These are phyloP conservation scores for Silybum marianum DNA, from an alignment of 129 eudicot species.

Conservation along the genomic window DNA sequence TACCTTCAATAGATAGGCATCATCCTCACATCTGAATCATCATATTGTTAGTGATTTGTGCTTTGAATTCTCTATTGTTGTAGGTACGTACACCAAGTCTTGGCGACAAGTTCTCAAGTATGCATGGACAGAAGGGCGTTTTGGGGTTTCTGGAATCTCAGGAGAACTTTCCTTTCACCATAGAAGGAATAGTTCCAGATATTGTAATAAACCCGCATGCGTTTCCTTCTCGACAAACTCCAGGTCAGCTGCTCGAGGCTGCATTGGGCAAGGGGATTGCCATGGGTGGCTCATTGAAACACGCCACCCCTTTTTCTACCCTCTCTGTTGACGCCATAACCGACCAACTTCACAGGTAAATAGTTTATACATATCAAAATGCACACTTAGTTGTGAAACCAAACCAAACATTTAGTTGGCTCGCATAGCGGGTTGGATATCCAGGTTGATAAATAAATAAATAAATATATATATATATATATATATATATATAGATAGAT, in stretches of 20 bases:
- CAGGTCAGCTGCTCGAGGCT: conserved; percentile 90
- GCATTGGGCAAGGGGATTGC: conserved; percentile 92
- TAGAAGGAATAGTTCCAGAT: conserved; percentile 83
- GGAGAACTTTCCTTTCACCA: conserved; percentile 82
- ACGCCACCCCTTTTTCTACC: conserved; percentile 90
- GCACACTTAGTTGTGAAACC: too few species aligned
- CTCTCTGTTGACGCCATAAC: conserved; percentile 71
- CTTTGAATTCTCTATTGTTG: not conserved
- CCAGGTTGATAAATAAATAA: too few species aligned
- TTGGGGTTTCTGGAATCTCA: conserved; percentile 82
- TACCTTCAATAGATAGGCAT: not conserved
- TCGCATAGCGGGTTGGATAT: too few species aligned
- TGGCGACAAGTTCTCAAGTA: conserved; percentile 92
- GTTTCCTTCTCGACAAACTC: conserved; percentile 89
- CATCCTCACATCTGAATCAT: not conserved
- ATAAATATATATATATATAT: too few species aligned
- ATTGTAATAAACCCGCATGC: conserved; percentile 91
- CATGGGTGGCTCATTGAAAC: conserved; percentile 69
- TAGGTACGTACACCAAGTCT: conserved; percentile 92
- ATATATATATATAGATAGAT: too few species aligned
- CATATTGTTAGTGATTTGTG: not conserved
- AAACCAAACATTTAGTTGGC: too few species aligned
- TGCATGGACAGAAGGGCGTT: conserved; percentile 99
- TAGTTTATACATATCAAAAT: too few species aligned
- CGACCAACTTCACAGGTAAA: conserved; percentile 82